Evolutionary conservation across 2,329 filamentous ascomycete species (phyloP).

Genomic region (Sphaerostilbella broomeana): DNA sequence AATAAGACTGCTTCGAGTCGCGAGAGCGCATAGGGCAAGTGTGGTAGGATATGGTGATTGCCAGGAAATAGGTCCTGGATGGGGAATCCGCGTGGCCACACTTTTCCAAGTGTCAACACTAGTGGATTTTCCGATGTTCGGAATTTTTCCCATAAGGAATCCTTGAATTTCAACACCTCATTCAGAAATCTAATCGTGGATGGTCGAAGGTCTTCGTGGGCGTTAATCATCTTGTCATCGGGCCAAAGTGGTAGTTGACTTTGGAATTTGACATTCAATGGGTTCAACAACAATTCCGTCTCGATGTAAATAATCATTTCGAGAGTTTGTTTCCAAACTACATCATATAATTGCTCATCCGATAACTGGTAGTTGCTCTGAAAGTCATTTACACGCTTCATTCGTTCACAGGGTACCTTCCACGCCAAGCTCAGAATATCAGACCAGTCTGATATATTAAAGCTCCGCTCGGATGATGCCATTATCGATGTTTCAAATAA

Average conservation of each 20-base stretch:
- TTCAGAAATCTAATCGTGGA: conserved; percentile 5
- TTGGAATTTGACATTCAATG: too few relatives aligned
- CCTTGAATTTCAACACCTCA: background rate
- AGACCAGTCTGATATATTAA: background rate
- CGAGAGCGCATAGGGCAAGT: conserved; percentile 1
- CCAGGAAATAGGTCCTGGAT: background rate
- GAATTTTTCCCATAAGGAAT: conserved; percentile 1
- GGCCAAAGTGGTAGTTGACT: too few relatives aligned
- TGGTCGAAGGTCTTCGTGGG: background rate
- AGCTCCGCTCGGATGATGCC: conserved; percentile 6
- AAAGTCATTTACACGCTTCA: background rate
- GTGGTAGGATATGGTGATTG: background rate
- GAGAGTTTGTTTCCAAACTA: conserved; percentile 6
- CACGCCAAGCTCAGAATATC: background rate
- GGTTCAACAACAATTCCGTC: too few relatives aligned
- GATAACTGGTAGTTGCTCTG: conserved; percentile 3
- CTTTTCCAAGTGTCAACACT: conserved; percentile 1
- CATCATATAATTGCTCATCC: conserved; percentile 3
- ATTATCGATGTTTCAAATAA: conserved; percentile 3
- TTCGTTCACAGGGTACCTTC: background rate
- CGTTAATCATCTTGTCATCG: too few relatives aligned
- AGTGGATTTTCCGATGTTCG: conserved; percentile 1
- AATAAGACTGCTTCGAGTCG: conserved; percentile 3
- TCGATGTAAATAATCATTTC: too few relatives aligned
- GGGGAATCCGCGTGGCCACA: conserved; percentile 7